Evolutionary conservation across 176 grass and related monocot genomes (phyloP), one percentile per base, ranked within the genome.

Genomic region (Melocanna baccifera): DNA sequence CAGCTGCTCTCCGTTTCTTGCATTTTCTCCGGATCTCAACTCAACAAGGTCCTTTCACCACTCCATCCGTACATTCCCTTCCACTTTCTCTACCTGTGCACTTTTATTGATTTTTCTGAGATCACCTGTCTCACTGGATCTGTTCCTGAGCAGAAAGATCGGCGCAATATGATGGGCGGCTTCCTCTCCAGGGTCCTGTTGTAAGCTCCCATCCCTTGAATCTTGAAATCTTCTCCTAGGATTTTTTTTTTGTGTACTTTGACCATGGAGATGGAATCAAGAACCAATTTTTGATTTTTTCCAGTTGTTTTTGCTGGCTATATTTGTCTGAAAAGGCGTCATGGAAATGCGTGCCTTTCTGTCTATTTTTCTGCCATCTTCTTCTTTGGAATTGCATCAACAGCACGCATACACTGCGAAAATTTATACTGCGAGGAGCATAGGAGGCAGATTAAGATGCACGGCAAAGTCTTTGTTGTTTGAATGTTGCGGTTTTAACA

Each of bases 141-240:
- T 82, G 34, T 25, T 71, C 15, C 1, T 43, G 72, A n/a, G 71
- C 46, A 34, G 71, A 12, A 23, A 52, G 20, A 18, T 74, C 30
- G 41, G 71, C 23, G 23, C 37, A 87, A 20, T 2, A 89, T 90
- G 88, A 87, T 90, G 64, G 88, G 88, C 37, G 79, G 67, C 34
- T 90, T 90, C 73, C 64, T 90, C 66, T 81, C 88, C 57, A 83
- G 84, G 77, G 29, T 65, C 61, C 73, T 90, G 20, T 34, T 87
- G 88, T 90, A 79, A 90, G 88, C 8, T 29, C 73, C 51, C 11
- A 76, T 18, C 9, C 6, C 2, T 5, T 36, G 9, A 76, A 40
- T 76, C 51, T 58, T 55, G 14, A 11, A 13, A 3, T 40, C 1
- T 40, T 76, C 25, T 76, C 25, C 51, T 76, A 10, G 15, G 12